phyloP scores from a whole-genome alignment of 2,329 filamentous ascomycete species.

The Davidsoniella neocaledoniae region DNA sequence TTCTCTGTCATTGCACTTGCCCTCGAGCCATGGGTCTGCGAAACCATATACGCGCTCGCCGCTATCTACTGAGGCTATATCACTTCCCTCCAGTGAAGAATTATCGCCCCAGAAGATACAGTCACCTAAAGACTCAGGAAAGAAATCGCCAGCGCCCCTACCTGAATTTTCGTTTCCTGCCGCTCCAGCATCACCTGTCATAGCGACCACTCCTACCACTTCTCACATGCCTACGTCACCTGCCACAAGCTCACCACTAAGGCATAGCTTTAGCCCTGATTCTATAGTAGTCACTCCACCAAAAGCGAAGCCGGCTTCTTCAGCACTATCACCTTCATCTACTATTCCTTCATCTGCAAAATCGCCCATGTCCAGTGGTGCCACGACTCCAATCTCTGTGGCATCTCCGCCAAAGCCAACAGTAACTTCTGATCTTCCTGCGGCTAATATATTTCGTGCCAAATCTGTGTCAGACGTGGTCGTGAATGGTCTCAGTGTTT shows the following conservation, averaged over 20 bases:
- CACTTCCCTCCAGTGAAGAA: background rate
- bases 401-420: background rate
- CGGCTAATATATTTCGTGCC: no score
- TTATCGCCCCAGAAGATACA: background rate
- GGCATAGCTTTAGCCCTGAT: background rate
- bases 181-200: background rate
- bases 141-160: background rate
- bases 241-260: background rate
- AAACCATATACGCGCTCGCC: conserved; percentile 10
- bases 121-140: background rate
- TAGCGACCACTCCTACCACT: no score
- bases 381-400: background rate
- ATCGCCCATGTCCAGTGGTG: background rate
- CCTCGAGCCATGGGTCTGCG: background rate
- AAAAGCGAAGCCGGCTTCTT: background rate
- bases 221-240: background rate
- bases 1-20: conserved; percentile 5
- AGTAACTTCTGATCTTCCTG: no score
- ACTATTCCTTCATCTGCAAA: background rate
- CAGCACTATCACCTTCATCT: background rate
- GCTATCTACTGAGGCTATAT: conserved; percentile 5
- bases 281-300: background rate
- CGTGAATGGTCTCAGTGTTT: background rate
- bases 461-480: no score
- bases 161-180: conserved; percentile 3